Conservation (phyloP, 257 asterid species). For the Euphrasia confusa region DNA sequence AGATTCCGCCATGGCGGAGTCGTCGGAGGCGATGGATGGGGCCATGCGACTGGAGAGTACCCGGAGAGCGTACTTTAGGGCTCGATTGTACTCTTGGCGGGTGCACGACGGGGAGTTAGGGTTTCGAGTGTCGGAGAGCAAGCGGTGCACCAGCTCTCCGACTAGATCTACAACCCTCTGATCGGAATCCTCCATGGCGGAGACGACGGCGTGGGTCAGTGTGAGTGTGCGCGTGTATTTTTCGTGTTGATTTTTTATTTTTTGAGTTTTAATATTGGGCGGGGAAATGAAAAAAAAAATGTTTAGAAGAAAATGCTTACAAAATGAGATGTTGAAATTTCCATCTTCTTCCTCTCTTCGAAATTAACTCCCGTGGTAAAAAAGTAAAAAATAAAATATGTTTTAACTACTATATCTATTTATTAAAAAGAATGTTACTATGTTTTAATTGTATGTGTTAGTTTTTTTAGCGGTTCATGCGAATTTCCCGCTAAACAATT, state of each 20-base stretch:
- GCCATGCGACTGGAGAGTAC: conserved; percentile 88
- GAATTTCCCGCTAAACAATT: conserved; percentile 34
- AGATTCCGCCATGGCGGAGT: conserved; percentile 81
- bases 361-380: too few relatives aligned
- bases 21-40: conserved; percentile 69
- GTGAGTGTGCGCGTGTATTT: conserved; percentile 15
- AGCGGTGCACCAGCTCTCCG: conserved; percentile 79
- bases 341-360: too few relatives aligned
- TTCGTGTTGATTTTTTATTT: conserved; percentile 7
- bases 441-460: background rate
- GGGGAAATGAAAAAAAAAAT: conserved; percentile 36
- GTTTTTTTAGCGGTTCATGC: conserved; percentile 33
- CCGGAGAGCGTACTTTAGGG: conserved; percentile 77
- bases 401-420: too few relatives aligned
- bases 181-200: conserved; percentile 62
- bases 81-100: conserved; percentile 49
- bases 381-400: too few relatives aligned
- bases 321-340: too few relatives aligned
- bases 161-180: conserved; percentile 71
- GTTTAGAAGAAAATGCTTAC: background rate
- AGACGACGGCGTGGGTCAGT: conserved; percentile 22
- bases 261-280: conserved; percentile 45
- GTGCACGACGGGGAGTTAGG: conserved; percentile 39
- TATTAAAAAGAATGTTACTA: too few relatives aligned
- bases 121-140: conserved; percentile 39